phyloP scores from a whole-genome alignment of 805 yeast species.

The Wickerhamiella nectarea region DNA sequence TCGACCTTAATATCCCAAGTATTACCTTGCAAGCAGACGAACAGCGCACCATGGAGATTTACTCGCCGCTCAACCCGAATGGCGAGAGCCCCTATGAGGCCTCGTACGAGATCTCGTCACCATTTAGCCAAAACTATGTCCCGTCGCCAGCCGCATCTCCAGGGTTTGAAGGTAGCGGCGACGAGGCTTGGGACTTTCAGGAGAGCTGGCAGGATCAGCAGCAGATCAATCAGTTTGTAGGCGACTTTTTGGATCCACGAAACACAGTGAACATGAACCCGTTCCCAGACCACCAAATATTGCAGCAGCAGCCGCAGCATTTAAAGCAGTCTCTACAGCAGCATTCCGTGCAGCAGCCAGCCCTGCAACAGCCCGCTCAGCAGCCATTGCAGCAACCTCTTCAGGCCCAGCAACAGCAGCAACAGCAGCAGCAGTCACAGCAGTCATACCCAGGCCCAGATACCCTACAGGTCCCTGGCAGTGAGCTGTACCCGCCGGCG shows the following conservation, averaged over 20 bases:
- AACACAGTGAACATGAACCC: too few species aligned
- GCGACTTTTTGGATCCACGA: neutral
- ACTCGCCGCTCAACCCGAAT: conserved; percentile 4
- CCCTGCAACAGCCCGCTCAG: too few species aligned
- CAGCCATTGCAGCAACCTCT: neutral
- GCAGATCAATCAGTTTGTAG: neutral
- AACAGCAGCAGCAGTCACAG: neutral
- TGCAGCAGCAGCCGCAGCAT: too few species aligned
- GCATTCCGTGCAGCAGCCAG: too few species aligned
- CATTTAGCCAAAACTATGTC: neutral
- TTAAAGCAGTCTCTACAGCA: too few species aligned
- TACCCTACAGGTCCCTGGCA: conserved; percentile 6
- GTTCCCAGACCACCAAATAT: too few species aligned
- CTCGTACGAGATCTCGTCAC: neutral
- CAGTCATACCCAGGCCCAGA: neutral
- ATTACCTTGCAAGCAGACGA: conserved; percentile 7
- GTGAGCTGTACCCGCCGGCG: neutral
- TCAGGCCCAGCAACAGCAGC: neutral
- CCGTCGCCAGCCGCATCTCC: neutral
- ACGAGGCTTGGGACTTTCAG: neutral
- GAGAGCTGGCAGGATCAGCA: neutral
- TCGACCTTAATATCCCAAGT: conserved; percentile 6
- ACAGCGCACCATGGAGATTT: conserved; percentile 1
- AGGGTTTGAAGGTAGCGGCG: neutral
- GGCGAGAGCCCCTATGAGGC: conserved; percentile 6